These are phyloP conservation scores for Wickerhamomyces pijperi DNA, from an alignment of 805 yeast species.

Conservation along the genomic window DNA sequence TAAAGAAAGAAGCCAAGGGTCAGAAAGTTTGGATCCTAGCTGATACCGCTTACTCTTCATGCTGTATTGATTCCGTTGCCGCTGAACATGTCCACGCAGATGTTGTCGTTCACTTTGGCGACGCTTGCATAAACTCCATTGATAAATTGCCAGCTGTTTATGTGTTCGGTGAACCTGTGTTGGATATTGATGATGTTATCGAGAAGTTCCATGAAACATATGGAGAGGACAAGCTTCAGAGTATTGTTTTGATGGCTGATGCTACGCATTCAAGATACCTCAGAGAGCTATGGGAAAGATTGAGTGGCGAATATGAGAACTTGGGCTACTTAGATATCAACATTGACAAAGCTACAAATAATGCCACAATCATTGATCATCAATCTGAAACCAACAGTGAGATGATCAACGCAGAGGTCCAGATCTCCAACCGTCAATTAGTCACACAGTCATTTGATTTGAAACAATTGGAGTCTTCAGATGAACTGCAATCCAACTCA, in stretches of 20 bases:
- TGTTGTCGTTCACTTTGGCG: slow-evolving; percentile 85
- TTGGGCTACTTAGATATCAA: slow-evolving; percentile 31
- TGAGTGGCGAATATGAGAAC: slow-evolving; percentile 21
- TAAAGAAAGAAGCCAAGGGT: background rate
- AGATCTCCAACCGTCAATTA: slow-evolving; percentile 23
- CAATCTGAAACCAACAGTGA: slow-evolving; percentile 1
- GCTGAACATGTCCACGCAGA: slow-evolving; percentile 87
- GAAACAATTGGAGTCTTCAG: background rate
- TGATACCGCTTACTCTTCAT: slow-evolving; percentile 89
- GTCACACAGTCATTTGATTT: slow-evolving; percentile 14
- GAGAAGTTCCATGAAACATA: slow-evolving; percentile 31
- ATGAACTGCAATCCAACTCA: background rate
- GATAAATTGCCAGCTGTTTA: slow-evolving; percentile 65
- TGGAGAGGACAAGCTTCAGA: slow-evolving; percentile 25
- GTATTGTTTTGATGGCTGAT: slow-evolving; percentile 62
- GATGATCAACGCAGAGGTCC: background rate
- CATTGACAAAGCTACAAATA: slow-evolving; percentile 16
- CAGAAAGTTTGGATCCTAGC: slow-evolving; percentile 73
- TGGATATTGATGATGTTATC: slow-evolving; percentile 32
- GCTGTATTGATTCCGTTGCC: slow-evolving; percentile 96
- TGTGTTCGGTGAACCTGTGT: slow-evolving; percentile 59
- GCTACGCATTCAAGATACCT: slow-evolving; percentile 49
- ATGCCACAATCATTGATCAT: slow-evolving; percentile 33
- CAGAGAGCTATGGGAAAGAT: slow-evolving; percentile 23
- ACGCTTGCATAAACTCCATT: slow-evolving; percentile 80